These are phyloP conservation scores for Peronospora destructor DNA, from an alignment of 352 stramenopile species.

Conservation along the genomic window DNA sequence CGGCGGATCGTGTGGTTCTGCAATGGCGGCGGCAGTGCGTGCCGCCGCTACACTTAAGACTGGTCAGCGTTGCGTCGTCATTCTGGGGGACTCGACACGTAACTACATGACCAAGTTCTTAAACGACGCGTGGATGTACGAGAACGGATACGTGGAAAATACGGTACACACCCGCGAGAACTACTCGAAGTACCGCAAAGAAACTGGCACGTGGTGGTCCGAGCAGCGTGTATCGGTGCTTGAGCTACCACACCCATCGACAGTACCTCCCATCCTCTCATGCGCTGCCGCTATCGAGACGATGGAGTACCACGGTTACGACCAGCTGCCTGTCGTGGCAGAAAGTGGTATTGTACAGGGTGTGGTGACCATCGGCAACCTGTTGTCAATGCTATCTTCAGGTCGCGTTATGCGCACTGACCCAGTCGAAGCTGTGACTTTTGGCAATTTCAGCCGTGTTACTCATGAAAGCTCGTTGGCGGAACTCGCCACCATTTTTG, in stretches of 20 bases:
- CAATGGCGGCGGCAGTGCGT: slow-evolving; percentile 74
- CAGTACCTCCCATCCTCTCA: slow-evolving; percentile 73
- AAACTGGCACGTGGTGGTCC: slow-evolving; percentile 89
- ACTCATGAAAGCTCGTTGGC: slow-evolving; percentile 79
- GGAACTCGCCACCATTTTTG: slow-evolving; percentile 90
- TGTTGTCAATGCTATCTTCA: slow-evolving; percentile 86
- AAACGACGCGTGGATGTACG: slow-evolving; percentile 91
- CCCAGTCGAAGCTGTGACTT: slow-evolving; percentile 85
- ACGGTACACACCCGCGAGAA: slow-evolving; percentile 64
- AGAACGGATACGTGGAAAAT: slow-evolving; percentile 65
- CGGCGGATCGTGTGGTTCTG: slow-evolving; percentile 88
- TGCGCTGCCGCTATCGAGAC: slow-evolving; percentile 90
- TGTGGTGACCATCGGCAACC: slow-evolving; percentile 94
- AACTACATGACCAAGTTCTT: slow-evolving; percentile 99
- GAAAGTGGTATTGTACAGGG: slow-evolving; percentile 76
- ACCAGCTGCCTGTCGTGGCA: slow-evolving; percentile 69
- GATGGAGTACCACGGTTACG: slow-evolving; percentile 88
- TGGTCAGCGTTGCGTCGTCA: slow-evolving; percentile 90
- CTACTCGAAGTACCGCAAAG: slow-evolving; percentile 59
- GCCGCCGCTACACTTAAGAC: slow-evolving; percentile 69
- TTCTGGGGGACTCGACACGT: slow-evolving; percentile 91
- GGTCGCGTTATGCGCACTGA: slow-evolving; percentile 79
- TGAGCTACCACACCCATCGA: slow-evolving; percentile 73
- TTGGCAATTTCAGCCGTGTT: slow-evolving; percentile 91
- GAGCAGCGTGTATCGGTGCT: slow-evolving; percentile 77